These are phyloP conservation scores for Cordyceps cateniannulata DNA, from an alignment of 2,329 filamentous ascomycete genomes.

Conservation along the genomic window DNA sequence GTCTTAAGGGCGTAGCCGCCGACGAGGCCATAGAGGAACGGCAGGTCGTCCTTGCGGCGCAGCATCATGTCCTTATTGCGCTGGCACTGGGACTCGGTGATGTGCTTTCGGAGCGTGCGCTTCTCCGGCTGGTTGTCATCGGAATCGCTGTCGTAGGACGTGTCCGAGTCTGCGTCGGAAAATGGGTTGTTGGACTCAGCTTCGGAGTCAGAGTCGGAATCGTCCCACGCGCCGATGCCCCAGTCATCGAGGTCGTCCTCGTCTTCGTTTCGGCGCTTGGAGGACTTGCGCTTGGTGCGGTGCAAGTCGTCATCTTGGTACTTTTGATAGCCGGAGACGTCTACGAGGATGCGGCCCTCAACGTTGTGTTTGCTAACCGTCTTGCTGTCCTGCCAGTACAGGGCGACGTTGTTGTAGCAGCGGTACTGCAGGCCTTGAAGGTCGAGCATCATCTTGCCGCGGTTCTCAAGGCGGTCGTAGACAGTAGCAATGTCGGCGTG, in stretches of 20 bases:
- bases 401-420: constrained; percentile 35
- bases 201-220: background rate
- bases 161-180: background rate
- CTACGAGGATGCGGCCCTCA: constrained; percentile 34
- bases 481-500: constrained; percentile 25
- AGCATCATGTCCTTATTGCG: constrained; percentile 36
- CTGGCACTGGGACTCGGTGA: constrained; percentile 28
- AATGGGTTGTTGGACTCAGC: constrained; percentile 1
- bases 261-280: constrained; percentile 4
- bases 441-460: constrained; percentile 35
- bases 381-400: constrained; percentile 19
- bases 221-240: constrained; percentile 11
- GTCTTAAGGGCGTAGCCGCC: constrained; percentile 41
- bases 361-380: constrained; percentile 29
- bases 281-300: constrained; percentile 24
- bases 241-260: constrained; percentile 10
- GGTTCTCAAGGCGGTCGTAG: constrained; percentile 22
- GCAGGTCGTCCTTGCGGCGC: constrained; percentile 29
- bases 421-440: constrained; percentile 35
- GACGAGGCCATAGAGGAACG: constrained; percentile 35
- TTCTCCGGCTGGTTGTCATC: constrained; percentile 13
- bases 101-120: constrained; percentile 17
- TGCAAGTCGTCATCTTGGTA: constrained; percentile 22
- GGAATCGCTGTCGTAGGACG: background rate
- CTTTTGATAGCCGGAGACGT: constrained; percentile 36